Conservation (phyloP, 345 rosid genomes). For the Salix suchowensis region DNA sequence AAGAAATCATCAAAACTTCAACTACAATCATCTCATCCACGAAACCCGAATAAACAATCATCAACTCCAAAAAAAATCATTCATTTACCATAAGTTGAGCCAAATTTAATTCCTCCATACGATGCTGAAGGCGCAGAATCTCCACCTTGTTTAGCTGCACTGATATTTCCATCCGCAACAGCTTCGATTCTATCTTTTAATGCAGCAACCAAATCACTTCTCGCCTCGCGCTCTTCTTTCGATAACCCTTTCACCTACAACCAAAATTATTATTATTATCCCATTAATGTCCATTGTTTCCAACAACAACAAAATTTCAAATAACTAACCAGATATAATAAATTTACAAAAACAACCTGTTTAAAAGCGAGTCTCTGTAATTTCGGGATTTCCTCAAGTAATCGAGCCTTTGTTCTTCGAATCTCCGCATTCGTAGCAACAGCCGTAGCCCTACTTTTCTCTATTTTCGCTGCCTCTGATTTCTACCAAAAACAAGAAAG, state of each 20-base stretch:
- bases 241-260: conserved; percentile 26
- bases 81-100: conserved; percentile 17
- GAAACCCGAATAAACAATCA: not conserved
- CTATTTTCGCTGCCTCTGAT: conserved; percentile 19
- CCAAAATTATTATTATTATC: not conserved
- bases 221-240: conserved; percentile 21
- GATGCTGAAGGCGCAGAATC: conserved; percentile 21
- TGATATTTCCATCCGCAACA: conserved; percentile 19
- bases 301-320: no score
- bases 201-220: conserved; percentile 25
- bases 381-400: conserved; percentile 26
- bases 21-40: not conserved
- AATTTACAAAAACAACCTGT: conserved; percentile 8
- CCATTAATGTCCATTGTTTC: not conserved
- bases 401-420: conserved; percentile 28
- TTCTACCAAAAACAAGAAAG: conserved; percentile 1
- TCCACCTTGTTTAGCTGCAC: conserved; percentile 9
- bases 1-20: not conserved
- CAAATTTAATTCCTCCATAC: conserved; percentile 19
- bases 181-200: conserved; percentile 25
- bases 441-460: conserved; percentile 20
- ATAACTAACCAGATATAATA: not conserved
- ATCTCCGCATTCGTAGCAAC: conserved; percentile 28
- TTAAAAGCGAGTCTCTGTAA: conserved; percentile 25
- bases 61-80: not conserved